Percentiles rank a stretch among this genome's conserved stretches.
Evolutionary conservation across 257 asterid species (phyloP).

Genomic region (Penstemon davidsonii): DNA sequence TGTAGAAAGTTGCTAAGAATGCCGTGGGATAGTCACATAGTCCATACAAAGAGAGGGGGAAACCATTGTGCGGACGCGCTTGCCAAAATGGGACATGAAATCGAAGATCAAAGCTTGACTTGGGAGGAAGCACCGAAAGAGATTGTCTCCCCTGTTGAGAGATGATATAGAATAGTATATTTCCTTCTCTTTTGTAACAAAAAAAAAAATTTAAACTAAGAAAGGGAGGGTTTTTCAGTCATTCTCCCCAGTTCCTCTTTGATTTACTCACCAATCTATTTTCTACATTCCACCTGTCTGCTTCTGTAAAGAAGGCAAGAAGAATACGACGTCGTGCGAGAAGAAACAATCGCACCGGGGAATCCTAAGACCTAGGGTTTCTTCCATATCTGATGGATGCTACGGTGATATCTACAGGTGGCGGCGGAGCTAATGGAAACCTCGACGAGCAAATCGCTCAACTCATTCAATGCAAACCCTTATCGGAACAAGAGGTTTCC

Average conservation of each 20-base stretch:
- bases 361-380: conserved; percentile 24
- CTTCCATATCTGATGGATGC: conserved; percentile 44
- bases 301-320: neutral
- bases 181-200: no score
- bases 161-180: no score
- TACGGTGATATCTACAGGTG: conserved; percentile 47
- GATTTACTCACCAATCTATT: conserved; percentile 30
- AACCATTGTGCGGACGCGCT: no score
- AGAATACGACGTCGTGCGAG: conserved; percentile 40
- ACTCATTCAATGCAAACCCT: conserved; percentile 88
- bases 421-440: conserved; percentile 50
- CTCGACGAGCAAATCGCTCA: conserved; percentile 76
- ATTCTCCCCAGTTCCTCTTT: conserved; percentile 20
- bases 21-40: no score
- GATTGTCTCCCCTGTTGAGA: no score
- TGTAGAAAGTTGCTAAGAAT: no score
- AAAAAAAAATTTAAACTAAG: no score
- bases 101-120: no score
- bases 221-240: conserved; percentile 26
- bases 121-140: no score
- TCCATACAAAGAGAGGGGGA: no score
- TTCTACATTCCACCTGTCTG: conserved; percentile 31
- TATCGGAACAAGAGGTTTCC: conserved; percentile 72
- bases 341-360: conserved; percentile 26
- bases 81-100: no score